These are phyloP conservation scores for Mycena belliarum DNA, from an alignment of 768 basidiomycete species.

Conservation along the genomic window DNA sequence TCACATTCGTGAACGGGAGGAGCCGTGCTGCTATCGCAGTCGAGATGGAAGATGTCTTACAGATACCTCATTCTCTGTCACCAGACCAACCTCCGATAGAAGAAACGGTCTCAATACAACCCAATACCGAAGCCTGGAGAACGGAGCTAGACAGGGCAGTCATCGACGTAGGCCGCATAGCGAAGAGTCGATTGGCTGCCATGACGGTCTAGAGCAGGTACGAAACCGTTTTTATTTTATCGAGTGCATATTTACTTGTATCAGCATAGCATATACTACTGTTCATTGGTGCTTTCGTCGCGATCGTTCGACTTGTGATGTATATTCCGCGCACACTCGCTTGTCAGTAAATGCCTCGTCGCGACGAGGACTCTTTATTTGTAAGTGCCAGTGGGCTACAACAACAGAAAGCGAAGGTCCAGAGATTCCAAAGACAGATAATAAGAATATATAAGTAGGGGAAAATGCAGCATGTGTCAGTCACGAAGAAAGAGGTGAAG, in stretches of 20 bases:
- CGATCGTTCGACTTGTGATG: too few relatives aligned
- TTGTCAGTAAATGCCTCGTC: not conserved
- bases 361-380: too few relatives aligned
- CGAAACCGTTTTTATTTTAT: constrained; percentile 7
- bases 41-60: constrained; percentile 77
- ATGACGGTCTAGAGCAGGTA: constrained; percentile 39
- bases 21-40: constrained; percentile 67
- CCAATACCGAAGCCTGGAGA: constrained; percentile 53
- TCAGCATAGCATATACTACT: too few relatives aligned
- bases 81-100: constrained; percentile 41
- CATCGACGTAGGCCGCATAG: constrained; percentile 73
- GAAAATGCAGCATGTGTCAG: not conserved
- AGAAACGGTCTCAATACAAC: constrained; percentile 38
- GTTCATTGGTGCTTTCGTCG: too few relatives aligned
- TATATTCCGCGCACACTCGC: too few relatives aligned
- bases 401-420: constrained; percentile 11
- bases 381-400: too few relatives aligned
- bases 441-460: constrained; percentile 8
- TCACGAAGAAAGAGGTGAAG: constrained; percentile 6
- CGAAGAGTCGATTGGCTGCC: constrained; percentile 60
- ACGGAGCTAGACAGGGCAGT: constrained; percentile 74
- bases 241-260: not conserved
- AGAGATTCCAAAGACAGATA: not conserved
- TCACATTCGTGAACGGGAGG: constrained; percentile 91
- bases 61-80: constrained; percentile 50